These are phyloP conservation scores for Didymella segeticola DNA, from an alignment of 2,329 filamentous ascomycete species.

Conservation along the genomic window DNA sequence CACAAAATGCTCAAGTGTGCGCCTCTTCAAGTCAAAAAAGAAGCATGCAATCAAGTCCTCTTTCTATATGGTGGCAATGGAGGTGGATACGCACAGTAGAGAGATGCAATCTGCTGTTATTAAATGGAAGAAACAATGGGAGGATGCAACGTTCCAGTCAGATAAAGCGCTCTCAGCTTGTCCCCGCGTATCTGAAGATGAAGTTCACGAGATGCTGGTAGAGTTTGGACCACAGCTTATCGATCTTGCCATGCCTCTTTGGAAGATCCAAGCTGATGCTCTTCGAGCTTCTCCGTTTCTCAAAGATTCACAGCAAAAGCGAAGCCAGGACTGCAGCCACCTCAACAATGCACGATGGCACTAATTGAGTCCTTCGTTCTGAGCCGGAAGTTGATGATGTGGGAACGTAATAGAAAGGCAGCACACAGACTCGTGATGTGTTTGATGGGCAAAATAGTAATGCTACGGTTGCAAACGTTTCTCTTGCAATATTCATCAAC, in stretches of 20 bases:
- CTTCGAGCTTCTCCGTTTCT: constrained; percentile 4
- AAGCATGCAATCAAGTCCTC: constrained; percentile 55
- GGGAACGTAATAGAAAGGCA: background rate
- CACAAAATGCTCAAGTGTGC: constrained; percentile 50
- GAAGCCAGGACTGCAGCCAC: background rate
- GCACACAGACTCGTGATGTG: background rate
- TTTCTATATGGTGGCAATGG: constrained; percentile 61
- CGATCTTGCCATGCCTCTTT: constrained; percentile 18
- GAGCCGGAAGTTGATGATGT: too few species aligned
- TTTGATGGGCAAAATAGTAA: background rate
- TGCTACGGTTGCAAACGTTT: background rate
- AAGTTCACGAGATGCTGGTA: constrained; percentile 14
- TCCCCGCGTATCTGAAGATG: constrained; percentile 10
- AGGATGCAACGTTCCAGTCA: constrained; percentile 11
- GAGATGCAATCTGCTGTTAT: constrained; percentile 48
- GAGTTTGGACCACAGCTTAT: constrained; percentile 24
- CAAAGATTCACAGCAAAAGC: background rate
- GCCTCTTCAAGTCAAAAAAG: constrained; percentile 55
- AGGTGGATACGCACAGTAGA: constrained; percentile 43
- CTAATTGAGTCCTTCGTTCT: background rate
- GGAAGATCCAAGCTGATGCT: constrained; percentile 19
- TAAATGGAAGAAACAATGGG: constrained; percentile 18
- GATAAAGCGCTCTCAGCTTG: background rate
- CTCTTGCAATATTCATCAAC: background rate
- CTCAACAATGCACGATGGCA: background rate